Evolutionary conservation across 1,284 basidiomycete species (phyloP).

Genomic region (Schizopora paradoxa): DNA sequence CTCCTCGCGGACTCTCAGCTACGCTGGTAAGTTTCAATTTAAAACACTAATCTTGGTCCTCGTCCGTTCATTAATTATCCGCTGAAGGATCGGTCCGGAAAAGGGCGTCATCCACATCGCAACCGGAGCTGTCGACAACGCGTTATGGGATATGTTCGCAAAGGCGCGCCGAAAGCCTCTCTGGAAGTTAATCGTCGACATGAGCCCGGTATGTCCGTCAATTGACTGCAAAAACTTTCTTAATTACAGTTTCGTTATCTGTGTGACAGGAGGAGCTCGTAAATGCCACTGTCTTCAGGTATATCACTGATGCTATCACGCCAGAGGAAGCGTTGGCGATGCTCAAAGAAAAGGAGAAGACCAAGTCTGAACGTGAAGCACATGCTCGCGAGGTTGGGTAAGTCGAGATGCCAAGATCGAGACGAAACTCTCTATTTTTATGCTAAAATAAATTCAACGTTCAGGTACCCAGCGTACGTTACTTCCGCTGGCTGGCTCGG

Average conservation of each 20-base stretch:
- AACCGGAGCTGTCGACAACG: slow-evolving; percentile 75
- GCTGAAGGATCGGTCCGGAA: slow-evolving; percentile 74
- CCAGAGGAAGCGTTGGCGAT: slow-evolving; percentile 83
- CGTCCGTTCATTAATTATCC: not conserved
- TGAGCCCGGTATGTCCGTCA: slow-evolving; percentile 59
- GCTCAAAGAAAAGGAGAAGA: slow-evolving; percentile 70
- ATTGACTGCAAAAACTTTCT: not conserved
- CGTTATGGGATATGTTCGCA: slow-evolving; percentile 81
- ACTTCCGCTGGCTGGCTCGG: slow-evolving; percentile 92
- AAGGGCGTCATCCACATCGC: slow-evolving; percentile 86
- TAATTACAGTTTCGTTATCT: slow-evolving; percentile 1
- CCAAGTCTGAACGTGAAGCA: slow-evolving; percentile 75
- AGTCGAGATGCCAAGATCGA: slow-evolving; percentile 18
- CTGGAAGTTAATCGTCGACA: slow-evolving; percentile 82
- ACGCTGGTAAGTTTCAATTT: slow-evolving; percentile 59
- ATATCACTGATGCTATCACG: slow-evolving; percentile 92
- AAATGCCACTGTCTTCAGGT: slow-evolving; percentile 77
- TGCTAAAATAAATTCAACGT: slow-evolving; percentile 11
- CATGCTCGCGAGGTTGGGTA: slow-evolving; percentile 63
- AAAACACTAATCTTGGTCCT: not conserved
- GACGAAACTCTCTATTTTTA: not conserved
- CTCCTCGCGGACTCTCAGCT: slow-evolving; percentile 84
- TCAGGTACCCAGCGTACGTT: slow-evolving; percentile 90
- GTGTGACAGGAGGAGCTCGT: slow-evolving; percentile 82
- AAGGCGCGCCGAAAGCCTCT: slow-evolving; percentile 72